Evolutionary conservation across 306 rosid species (phyloP), one percentile per base, ranked within the genome.

Genomic region (Erythrophleum fordii): DNA sequence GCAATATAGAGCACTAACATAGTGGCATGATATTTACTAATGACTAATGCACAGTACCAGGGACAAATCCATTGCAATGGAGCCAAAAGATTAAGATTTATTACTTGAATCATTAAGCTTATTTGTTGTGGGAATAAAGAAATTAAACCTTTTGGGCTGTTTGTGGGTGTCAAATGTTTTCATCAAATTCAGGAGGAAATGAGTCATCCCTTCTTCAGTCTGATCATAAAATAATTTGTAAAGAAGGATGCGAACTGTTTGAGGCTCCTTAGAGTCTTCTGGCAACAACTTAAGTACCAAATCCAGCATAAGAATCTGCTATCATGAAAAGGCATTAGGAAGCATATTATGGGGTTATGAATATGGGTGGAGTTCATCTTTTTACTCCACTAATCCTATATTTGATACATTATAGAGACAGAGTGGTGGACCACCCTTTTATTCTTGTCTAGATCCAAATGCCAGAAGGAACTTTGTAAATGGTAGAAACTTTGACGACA

Each of bases 201-300:
- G 97, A 74, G 97, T 95, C 92, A 95, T 89, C 83, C 99, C 99
- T 83, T 93, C 92, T 72, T 93, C 99, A 39, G 99, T 95, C 86
- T 95, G 99, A 75, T 95, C 97, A 85, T 95, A 95, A 91, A 91
- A 93, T 82, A 95, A 84, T 83, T 95, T 95, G 89, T 95, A 93
- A 71, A 95, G 93, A 82, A 95, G 97, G 73, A 95, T 86, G 71
- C 97, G 97, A 77, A 94, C 89, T 76, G 97, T 92, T 81, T 90
- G 97, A 25, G 97, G 94, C 82, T 91, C 97, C 85, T 83, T 95
- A 48, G 95, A 89, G 77, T 89, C 91, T 55, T 88, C 97, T 29
- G 97, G 97, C 69, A 88, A 87, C 79, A 87, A 78, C 60, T 90
- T 86, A 56, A 95, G 93, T 71, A 93, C 88, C 89, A 95, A 86